Evolutionary conservation across 495 filamentous ascomycete species (phyloP), one percentile per base, ranked within the genome.

Genomic region (Stereocaulon alpinum): DNA sequence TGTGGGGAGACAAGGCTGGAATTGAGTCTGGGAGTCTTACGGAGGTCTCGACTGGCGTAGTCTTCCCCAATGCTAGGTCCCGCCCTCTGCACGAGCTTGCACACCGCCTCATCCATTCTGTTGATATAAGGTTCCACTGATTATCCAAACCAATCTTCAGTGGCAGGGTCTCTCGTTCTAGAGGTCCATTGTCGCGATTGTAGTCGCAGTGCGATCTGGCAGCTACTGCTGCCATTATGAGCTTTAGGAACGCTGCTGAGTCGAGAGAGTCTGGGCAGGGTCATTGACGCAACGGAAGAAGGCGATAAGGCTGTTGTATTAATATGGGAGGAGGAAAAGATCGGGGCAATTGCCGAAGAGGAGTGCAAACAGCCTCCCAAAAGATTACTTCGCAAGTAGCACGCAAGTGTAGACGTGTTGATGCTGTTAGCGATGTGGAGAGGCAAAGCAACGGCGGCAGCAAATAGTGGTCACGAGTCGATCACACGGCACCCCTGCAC

Each of bases 91-190:
- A 65, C 37, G 51, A 61, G 40, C 50, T 40, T 59, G 56, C 63
- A 65, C 63, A 65, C 63, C 59, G 63, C 63, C 63, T 45, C 51
- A 42, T 52, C 30, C 41, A 47, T 9, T 40, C 6, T n/a, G 40
- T 42, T 40, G 18, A 51, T 37, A 42, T 47, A 48, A 20, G 17
- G 40, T 30, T 6, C 55, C 45, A 47, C 18, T n/a, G 47, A 32
- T 63, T 45, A 67, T 63, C 57, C 60, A 56, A 67, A 63, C 65
- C 60, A 67, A 54, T 65, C 65, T 57, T 67, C 60, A 29, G 42
- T 67, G 2, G 59, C 57, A 49, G 57, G 65, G 48, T 61, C 37
- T 34, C 47, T 61, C 6, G 60, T 44, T 45, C 48, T 55, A 55
- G 45, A 47, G 24, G 45, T 52, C 52, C 63, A 59, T 56, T 54